Conservation (phyloP, 2,329 filamentous ascomycete species). For the Fusarium oxysporum region DNA sequence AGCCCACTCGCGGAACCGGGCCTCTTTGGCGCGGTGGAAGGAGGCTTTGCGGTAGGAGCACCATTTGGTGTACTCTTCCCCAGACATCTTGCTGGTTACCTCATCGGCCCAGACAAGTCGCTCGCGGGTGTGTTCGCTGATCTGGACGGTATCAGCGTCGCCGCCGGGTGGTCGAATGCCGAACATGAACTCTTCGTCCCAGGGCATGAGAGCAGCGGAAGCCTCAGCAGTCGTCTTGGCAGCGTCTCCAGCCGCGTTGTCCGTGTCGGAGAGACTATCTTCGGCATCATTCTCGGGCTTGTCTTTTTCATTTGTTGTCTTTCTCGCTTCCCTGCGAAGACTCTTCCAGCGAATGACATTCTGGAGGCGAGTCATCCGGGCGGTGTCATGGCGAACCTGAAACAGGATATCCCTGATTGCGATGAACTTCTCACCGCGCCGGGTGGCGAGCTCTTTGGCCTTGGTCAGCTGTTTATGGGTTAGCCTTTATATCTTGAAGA, state of each 20-base stretch:
- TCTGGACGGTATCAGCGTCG: conserved; percentile 48
- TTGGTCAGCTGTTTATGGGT: conserved; percentile 71
- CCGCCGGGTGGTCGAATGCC: conserved; percentile 85
- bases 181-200: conserved; percentile 93
- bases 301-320: conserved; percentile 58
- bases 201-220: conserved; percentile 89
- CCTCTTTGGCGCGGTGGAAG: conserved; percentile 97
- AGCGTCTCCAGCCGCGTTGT: conserved; percentile 63
- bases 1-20: conserved; percentile 96
- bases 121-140: conserved; percentile 88
- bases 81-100: conserved; percentile 94
- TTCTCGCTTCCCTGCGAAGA: conserved; percentile 84
- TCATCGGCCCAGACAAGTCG: conserved; percentile 94
- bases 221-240: conserved; percentile 79
- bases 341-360: conserved; percentile 98
- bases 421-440: conserved; percentile 89
- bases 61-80: conserved; percentile 97
- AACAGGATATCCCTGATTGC: conserved; percentile 93
- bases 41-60: conserved; percentile 96
- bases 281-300: conserved; percentile 82
- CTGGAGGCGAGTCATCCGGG: conserved; percentile 91
- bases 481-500: not conserved
- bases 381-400: conserved; percentile 92
- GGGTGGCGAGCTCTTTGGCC: conserved; percentile 88
- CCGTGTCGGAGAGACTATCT: conserved; percentile 75